Conservation (phyloP, 1,139 yeast species). For the Saccharomyces hybrid region DNA sequence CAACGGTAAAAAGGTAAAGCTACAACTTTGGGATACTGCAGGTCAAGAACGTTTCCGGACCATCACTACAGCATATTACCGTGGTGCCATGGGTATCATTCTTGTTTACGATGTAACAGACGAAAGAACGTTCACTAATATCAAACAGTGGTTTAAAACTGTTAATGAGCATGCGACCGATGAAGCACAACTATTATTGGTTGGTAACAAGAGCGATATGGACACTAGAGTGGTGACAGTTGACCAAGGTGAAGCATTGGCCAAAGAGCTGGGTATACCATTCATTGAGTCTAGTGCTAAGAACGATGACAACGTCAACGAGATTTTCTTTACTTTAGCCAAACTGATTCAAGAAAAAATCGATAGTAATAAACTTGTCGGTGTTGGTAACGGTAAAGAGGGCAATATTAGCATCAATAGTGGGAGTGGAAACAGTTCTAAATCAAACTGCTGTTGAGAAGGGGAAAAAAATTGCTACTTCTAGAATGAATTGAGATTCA, state of each 20-base stretch:
- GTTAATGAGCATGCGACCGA: slow-evolving; percentile 95
- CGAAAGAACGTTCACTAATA: slow-evolving; percentile 77
- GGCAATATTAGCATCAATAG: slow-evolving; percentile 32
- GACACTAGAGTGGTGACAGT: slow-evolving; percentile 70
- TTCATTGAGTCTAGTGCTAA: slow-evolving; percentile 95
- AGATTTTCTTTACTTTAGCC: slow-evolving; percentile 87
- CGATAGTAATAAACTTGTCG: slow-evolving; percentile 33
- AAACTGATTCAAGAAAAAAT: slow-evolving; percentile 76
- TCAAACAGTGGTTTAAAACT: slow-evolving; percentile 88
- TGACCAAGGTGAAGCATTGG: slow-evolving; percentile 86
- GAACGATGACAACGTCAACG: slow-evolving; percentile 85
- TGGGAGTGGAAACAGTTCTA: slow-evolving; percentile 14
- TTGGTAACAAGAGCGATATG: slow-evolving; percentile 87
- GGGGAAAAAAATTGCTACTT: not conserved
- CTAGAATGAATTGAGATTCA: not conserved
- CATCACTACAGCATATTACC: slow-evolving; percentile 93
- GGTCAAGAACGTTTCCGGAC: slow-evolving; percentile 98
- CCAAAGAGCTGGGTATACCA: slow-evolving; percentile 81
- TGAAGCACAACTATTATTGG: slow-evolving; percentile 87
- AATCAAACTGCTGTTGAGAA: slow-evolving; percentile 25
- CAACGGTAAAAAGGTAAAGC: slow-evolving; percentile 84
- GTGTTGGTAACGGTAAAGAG: slow-evolving; percentile 21
- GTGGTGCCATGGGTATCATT: slow-evolving; percentile 98
- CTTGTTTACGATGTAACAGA: slow-evolving; percentile 95
- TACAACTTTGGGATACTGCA: slow-evolving; percentile 98